Base-by-base conservation (phyloP, 192 early-diverging fungal species). In the Backusella parvicylindrica region DNA sequence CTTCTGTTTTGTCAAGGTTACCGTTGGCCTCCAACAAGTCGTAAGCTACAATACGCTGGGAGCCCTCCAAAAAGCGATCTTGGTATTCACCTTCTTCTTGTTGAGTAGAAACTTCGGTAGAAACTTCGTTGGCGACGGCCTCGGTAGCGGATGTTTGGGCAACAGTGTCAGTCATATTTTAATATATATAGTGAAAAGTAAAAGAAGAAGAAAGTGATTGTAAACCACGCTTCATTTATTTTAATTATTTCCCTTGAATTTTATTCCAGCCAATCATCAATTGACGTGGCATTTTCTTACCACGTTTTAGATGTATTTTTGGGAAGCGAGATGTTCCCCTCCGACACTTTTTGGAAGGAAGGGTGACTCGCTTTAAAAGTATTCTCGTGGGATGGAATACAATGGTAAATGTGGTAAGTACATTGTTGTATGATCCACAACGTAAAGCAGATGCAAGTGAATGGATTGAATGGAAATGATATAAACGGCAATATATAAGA, bases 11-110 rank as follows among this genome's bases (percentile, higher is more conserved):
- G 50, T 80, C 75, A 30, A 79, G 41, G 60, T 81, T 86, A 72
- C 78, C 78, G 43, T 81, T 77, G 49, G 79, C 75, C 72, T 83
- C 83, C 43, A 88, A 75, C 18, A 88, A 78, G 75, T 88, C 86
- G 75, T 79, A 88, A 68, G 82, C 81, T 35, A 81, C 68, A 41
- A 83, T 68, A 37, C 72, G 82, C 18, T 81, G 77, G 23, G 72
- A 70, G 8, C 81, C 81, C 60, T 83, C 77, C n/a, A 83, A 68
- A 63, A 77, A 83, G 4, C 77, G 81, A 68, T 83, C 81, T 64
- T 83, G 70, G 35, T 83, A 83, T 26, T 68, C 70, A 8, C 50
- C 74, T 60, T 76, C 74, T 60, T 73, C 60, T 5, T 67, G 53
- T 1, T 16, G 30, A 2, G 41, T 35, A 2, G 32, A 21, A 40